phyloP scores from a whole-genome alignment of 1,284 basidiomycete genomes.

The Cutaneotrichosporon cyanovorans region DNA sequence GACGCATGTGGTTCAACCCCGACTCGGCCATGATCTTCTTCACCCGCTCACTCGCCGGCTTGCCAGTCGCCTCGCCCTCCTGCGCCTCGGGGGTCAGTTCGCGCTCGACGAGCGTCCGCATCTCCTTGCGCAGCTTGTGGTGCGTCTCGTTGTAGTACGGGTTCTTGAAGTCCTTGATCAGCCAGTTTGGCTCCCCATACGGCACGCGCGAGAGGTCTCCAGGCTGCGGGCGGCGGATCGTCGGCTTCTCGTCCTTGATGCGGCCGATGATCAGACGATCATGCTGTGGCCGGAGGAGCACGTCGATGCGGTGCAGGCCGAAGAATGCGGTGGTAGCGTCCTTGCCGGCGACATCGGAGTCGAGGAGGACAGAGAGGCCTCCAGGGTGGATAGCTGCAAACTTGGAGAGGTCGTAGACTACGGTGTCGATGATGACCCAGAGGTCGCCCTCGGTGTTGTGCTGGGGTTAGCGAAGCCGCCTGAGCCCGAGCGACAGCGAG shows the following conservation, averaged over 20 bases:
- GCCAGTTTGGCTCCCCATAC: constrained; percentile 77
- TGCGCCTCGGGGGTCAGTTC: constrained; percentile 50
- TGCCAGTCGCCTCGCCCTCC: constrained; percentile 67
- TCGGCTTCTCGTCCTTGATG: constrained; percentile 57
- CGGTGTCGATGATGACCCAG: constrained; percentile 77
- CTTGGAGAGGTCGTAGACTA: constrained; percentile 70
- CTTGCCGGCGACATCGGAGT: constrained; percentile 68
- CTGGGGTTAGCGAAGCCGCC: constrained; percentile 50
- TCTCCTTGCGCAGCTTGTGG: constrained; percentile 43
- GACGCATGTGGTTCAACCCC: constrained; percentile 80
- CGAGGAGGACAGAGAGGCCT: constrained; percentile 66
- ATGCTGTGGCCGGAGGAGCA: constrained; percentile 67
- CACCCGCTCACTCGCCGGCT: constrained; percentile 50
- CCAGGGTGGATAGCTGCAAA: constrained; percentile 77
- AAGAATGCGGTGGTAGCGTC: constrained; percentile 82
- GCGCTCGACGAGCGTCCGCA: constrained; percentile 53
- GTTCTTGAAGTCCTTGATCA: constrained; percentile 65
- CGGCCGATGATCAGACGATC: constrained; percentile 60
- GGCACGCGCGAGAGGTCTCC: constrained; percentile 60
- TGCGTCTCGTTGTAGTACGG: constrained; percentile 72
- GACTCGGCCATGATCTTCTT: constrained; percentile 49
- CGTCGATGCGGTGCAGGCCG: constrained; percentile 69
- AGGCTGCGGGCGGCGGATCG: constrained; percentile 52
- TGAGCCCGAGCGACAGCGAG: neutral
- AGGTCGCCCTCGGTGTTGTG: constrained; percentile 69